Evolutionary conservation across 768 basidiomycete genomes (phyloP).

Genomic region (Rhodotorula taiwanensis): DNA sequence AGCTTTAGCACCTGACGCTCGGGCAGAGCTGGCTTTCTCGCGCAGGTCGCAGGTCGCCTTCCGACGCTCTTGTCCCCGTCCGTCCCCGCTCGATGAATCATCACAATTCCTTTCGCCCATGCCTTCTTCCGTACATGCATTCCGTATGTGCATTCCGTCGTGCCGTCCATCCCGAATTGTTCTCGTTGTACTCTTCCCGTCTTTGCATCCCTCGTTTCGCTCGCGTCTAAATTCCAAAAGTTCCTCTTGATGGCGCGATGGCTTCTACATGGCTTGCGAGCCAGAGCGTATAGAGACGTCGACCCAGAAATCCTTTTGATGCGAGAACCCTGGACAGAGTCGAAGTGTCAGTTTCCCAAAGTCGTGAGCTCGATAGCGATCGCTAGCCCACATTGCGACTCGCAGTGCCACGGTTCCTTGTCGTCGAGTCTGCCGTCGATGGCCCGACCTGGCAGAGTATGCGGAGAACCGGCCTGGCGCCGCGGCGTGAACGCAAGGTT

Average conservation of each 20-base stretch:
- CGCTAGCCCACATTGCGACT: not conserved
- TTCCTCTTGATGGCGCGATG: too few species aligned
- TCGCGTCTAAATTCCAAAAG: too few species aligned
- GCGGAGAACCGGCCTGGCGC: not conserved
- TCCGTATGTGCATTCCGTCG: too few species aligned
- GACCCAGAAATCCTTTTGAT: slow-evolving; percentile 1
- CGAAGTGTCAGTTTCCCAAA: not conserved
- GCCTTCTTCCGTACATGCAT: too few species aligned
- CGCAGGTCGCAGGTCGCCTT: too few species aligned
- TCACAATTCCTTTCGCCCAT: too few species aligned
- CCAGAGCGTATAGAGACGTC: not conserved
- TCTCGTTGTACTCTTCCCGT: too few species aligned
- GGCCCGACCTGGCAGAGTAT: slow-evolving; percentile 3
- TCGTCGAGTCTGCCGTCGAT: slow-evolving; percentile 13
- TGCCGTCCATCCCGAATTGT: too few species aligned
- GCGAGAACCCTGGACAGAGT: not conserved
- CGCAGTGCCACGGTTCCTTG: slow-evolving; percentile 6
- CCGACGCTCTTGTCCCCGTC: too few species aligned
- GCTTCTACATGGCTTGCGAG: not conserved
- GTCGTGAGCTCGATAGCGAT: not conserved
- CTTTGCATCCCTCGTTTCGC: too few species aligned
- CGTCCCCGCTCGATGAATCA: too few species aligned
- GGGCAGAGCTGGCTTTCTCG: not conserved
- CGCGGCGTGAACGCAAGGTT: slow-evolving; percentile 16
- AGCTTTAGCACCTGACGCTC: not conserved